These are phyloP conservation scores for Eragrostis tef DNA, from an alignment of 202 grass and related monocot species.

Conservation along the genomic window DNA sequence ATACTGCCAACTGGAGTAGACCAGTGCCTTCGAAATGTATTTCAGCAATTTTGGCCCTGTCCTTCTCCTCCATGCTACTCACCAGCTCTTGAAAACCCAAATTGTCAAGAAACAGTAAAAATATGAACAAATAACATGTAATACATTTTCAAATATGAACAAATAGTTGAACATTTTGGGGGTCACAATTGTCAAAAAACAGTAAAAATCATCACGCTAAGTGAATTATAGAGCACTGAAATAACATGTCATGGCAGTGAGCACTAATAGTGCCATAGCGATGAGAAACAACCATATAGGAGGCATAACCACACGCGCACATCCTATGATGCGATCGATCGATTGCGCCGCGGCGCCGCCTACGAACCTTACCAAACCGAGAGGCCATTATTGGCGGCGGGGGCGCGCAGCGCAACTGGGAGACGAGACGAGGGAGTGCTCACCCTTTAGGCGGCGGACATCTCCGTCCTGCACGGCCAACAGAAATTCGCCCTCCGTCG, in stretches of 20 bases:
- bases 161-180: not conserved
- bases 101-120: not conserved
- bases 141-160: not conserved
- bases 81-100: slow-evolving; percentile 13
- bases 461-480: slow-evolving; percentile 20
- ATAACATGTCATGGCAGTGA: not conserved
- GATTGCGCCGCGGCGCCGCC: too few relatives aligned
- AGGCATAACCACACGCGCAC: not conserved
- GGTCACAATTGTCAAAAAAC: not conserved
- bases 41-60: slow-evolving; percentile 4
- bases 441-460: slow-evolving; percentile 32
- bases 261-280: not conserved
- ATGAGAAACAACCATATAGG: not conserved
- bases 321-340: not conserved
- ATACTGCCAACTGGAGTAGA: slow-evolving; percentile 2
- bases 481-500: slow-evolving; percentile 10
- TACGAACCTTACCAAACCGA: not conserved
- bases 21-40: slow-evolving; percentile 18
- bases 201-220: not conserved
- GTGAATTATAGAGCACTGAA: too few relatives aligned
- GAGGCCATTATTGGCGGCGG: not conserved
- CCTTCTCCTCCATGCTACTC: slow-evolving; percentile 7
- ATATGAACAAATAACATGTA: not conserved
- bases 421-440: not conserved
- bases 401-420: not conserved